A percentile compares a stretch with the other conserved stretches of the same genome.
These are phyloP conservation scores for Phytophthora multivora DNA, from an alignment of 352 stramenopile genomes.

Conservation along the genomic window DNA sequence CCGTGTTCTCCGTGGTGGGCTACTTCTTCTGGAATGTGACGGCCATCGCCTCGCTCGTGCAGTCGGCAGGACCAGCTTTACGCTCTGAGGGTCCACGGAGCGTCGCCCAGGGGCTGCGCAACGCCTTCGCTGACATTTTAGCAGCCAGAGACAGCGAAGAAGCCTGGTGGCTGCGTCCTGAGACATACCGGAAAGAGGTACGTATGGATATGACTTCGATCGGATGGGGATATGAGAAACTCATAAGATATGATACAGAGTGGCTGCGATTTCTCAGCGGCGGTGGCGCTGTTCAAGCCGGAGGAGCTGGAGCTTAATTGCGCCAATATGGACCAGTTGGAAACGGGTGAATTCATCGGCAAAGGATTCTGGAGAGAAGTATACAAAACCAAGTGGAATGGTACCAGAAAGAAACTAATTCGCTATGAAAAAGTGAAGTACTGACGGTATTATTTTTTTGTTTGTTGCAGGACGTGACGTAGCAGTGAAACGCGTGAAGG, in stretches of 20 bases:
- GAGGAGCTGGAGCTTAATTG: constrained; percentile 72
- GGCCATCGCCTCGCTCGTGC: constrained; percentile 39
- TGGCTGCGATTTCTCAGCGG: constrained; percentile 70
- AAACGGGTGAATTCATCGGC: constrained; percentile 56
- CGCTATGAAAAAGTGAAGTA: neutral
- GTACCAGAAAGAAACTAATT: constrained; percentile 20
- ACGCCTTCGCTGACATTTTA: constrained; percentile 10
- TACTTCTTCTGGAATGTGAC: constrained; percentile 68
- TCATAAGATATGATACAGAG: constrained; percentile 28
- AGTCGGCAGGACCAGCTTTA: constrained; percentile 16
- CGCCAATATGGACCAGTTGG: constrained; percentile 61
- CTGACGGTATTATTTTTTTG: constrained; percentile 1
- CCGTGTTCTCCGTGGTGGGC: constrained; percentile 31
- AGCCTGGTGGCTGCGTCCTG: constrained; percentile 59
- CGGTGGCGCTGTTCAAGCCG: constrained; percentile 60
- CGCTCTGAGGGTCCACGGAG: constrained; percentile 6
- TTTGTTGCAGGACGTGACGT: constrained; percentile 49
- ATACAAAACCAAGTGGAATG: constrained; percentile 74
- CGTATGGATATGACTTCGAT: constrained; percentile 24
- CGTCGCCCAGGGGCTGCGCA: constrained; percentile 11
- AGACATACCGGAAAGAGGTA: constrained; percentile 53
- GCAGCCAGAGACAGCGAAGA: constrained; percentile 13
- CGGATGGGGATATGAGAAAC: constrained; percentile 4
- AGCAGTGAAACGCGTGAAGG: constrained; percentile 74
- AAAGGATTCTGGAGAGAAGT: constrained; percentile 78